Evolutionary conservation across 208 protist genomes (phyloP), one percentile per base, ranked within the genome.

Genomic region (Leptomonas pyrrhocoris): DNA sequence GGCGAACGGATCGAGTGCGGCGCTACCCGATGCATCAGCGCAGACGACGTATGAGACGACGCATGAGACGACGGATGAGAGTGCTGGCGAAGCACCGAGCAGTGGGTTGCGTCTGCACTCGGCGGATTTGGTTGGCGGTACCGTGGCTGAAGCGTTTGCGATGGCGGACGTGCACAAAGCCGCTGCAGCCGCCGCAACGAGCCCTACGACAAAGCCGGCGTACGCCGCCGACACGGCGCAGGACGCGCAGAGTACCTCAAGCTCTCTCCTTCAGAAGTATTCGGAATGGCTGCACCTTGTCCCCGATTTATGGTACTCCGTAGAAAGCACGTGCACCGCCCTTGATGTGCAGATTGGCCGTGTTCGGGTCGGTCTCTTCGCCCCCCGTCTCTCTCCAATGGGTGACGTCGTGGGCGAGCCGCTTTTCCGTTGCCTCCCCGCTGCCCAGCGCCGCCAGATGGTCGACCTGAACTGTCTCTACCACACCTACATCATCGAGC

Each of bases 301-400:
- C 0, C 72, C 72, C 9, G 50, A 51, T 11, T 19, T 77, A 46
- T 77, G 72, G 72, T 48, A 64, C 25, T 43, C 49, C 50, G 18
- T 40, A 23, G 72, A 61, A 23, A 72, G 46, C 25, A 77, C 72
- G 36, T 71, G 63, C 50, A 77, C 72, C 13, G 74, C 62, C 25
- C 38, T 78, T 16, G 49, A 77, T 15, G 25, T 85, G 31, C 75
- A 45, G 18, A 30, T 85, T 27, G 46, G 65, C 16, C 72, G 75
- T n/a, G 60, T 77, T 21, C 62, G 62, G 3, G 23, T 89, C 23
- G 55, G 62, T 19, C 53, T 88, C 45, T 81, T 82, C 55, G 77
- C 86, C 31, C 83, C 86, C 16, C 80, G 86, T 13, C 81, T 92
- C 23, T 92, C 86, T 18, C 83, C 83, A 28, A 73, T 79, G 62